Conservation (phyloP, 2,329 filamentous ascomycete species). For the Cercospora brassicicola region DNA sequence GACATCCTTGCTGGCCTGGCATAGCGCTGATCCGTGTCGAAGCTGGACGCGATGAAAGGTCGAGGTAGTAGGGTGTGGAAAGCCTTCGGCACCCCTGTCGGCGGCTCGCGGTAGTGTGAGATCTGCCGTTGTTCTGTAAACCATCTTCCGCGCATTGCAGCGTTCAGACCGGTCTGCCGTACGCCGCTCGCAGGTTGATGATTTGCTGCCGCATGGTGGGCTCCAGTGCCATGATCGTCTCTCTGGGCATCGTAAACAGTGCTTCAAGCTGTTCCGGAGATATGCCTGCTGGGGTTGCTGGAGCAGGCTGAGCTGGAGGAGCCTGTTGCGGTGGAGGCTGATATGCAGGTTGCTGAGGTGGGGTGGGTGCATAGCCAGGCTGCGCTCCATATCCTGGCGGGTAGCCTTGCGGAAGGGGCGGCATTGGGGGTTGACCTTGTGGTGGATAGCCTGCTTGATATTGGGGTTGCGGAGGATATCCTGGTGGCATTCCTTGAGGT, state of each 20-base stretch:
- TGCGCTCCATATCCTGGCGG: slow-evolving; percentile 41
- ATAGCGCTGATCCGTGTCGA: neutral
- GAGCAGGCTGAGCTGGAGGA: slow-evolving; percentile 44
- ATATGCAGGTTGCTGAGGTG: slow-evolving; percentile 43
- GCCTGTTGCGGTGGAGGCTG: slow-evolving; percentile 47
- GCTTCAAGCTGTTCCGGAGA: slow-evolving; percentile 65
- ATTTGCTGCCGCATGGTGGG: slow-evolving; percentile 77
- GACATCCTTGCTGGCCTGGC: neutral
- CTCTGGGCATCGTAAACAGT: slow-evolving; percentile 75
- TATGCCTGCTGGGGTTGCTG: slow-evolving; percentile 58
- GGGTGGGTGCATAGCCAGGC: slow-evolving; percentile 43
- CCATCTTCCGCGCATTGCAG: neutral
- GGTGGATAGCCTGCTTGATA: slow-evolving; percentile 18
- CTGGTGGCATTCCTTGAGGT: slow-evolving; percentile 22
- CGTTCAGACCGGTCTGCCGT: slow-evolving; percentile 39
- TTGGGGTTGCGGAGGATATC: slow-evolving; percentile 28
- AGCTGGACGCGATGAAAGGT: neutral
- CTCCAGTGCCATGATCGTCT: slow-evolving; percentile 67
- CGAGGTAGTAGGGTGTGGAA: neutral
- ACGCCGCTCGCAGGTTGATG: slow-evolving; percentile 68
- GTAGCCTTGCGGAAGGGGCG: slow-evolving; percentile 15
- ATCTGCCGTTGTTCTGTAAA: neutral
- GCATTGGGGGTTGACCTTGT: slow-evolving; percentile 22
- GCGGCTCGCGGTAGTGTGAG: neutral
- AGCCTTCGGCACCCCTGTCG: neutral